A percentile compares a stretch with the other conserved stretches of the same genome.
These are phyloP conservation scores for Wickerhamiella sergipiensis DNA, from an alignment of 805 yeast genomes.

Conservation along the genomic window DNA sequence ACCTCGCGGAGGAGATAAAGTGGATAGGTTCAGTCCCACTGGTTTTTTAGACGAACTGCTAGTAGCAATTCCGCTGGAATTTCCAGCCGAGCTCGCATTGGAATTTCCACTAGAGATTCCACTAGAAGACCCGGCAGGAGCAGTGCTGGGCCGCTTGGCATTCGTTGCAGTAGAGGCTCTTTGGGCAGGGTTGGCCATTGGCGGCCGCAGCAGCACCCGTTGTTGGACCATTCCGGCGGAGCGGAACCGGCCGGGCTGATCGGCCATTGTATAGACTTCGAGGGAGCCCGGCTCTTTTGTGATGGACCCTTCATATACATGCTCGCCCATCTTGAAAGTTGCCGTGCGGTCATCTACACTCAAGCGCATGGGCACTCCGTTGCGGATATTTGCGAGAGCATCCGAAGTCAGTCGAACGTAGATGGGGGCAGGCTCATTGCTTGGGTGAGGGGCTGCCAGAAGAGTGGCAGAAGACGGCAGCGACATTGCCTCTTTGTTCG, in stretches of 20 bases:
- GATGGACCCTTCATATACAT: slow-evolving; percentile 10
- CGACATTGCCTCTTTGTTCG: not conserved
- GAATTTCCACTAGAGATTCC: no score
- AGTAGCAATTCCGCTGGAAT: no score
- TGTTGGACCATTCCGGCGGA: slow-evolving; percentile 10
- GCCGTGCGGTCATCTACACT: slow-evolving; percentile 8
- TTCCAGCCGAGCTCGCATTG: no score
- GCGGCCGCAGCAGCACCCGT: slow-evolving; percentile 6
- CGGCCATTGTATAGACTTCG: slow-evolving; percentile 8
- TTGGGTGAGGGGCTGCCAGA: not conserved
- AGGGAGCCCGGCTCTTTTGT: slow-evolving; percentile 16
- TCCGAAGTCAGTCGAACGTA: slow-evolving; percentile 12
- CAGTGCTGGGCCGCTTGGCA: not conserved
- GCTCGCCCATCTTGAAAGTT: slow-evolving; percentile 8
- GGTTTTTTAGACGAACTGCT: not conserved
- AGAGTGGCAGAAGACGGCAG: not conserved
- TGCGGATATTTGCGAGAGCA: slow-evolving; percentile 4
- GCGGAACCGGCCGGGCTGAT: slow-evolving; percentile 3
- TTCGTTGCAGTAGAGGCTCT: no score
- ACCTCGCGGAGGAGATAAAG: not conserved
- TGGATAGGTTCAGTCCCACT: not conserved
- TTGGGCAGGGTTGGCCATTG: not conserved
- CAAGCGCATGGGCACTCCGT: slow-evolving; percentile 3
- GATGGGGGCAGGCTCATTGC: slow-evolving; percentile 14
- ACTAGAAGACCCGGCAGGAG: no score